Base-by-base conservation (phyloP, 192 early-diverging fungal genomes). In the Rhizophagus prolifer region DNA sequence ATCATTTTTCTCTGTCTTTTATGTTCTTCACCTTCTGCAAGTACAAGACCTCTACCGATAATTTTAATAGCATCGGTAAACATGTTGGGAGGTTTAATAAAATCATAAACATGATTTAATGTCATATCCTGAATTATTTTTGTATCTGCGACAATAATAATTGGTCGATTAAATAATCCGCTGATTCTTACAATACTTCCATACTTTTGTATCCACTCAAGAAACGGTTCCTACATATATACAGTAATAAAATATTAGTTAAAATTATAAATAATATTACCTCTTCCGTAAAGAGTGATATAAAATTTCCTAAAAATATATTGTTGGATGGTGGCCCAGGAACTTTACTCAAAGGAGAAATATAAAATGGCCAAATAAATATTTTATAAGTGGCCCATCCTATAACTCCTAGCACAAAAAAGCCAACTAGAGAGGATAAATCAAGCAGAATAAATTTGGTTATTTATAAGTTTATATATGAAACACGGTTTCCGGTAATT, bases 1-100 rank as follows among this genome's bases (percentile, higher is more conserved):
- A 90, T 61, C 86, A 89, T 82, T 69, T 87, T 88, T 50, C 88
- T 82, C 38, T 90, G 88, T 47, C 79, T 76, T 46, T 66, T 71
- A 74, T 90, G 88, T 10, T 26, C 82, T 46, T 79, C 82, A 0
- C 88, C 88, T 72, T 90, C 88, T 0, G 83, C 81, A 13, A 90
- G 72, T 23, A 89, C 50, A 7, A 90, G 47, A 10, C 88, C 88
- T 34, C 80, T 58, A 21, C 88, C 88, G 23, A 89, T 28, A 19
- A 88, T 71, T 58, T 67, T 54, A 3, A 72, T 68, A 30, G 85
- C 13, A 30, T 84, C 59, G 12, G 70, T 68, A 3, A 46, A 36
- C 5, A 79, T 44, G 1, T 71, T 25, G 10, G 50, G 28, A 12
- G 86, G 70, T 50, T 87, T 89, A 12, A 76, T 46, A 72, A 82